A percentile compares a stretch with the other conserved stretches of the same genome.
phyloP scores from a whole-genome alignment of 2,329 filamentous ascomycete genomes.

The Penicillium vulpinum region DNA sequence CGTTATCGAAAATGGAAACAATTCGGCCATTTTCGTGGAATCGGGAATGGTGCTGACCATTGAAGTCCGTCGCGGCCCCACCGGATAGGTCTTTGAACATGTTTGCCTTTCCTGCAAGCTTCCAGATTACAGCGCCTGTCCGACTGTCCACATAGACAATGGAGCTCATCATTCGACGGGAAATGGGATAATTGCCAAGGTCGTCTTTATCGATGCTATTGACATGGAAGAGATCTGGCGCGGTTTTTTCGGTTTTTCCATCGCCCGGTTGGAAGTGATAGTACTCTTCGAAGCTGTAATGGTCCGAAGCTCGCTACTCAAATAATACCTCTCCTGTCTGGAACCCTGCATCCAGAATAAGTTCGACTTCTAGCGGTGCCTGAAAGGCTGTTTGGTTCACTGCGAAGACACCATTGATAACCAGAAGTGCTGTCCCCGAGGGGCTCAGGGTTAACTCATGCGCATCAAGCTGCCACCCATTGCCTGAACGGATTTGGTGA shows the following conservation, averaged over 20 bases:
- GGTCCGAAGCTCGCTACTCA: constrained; percentile 39
- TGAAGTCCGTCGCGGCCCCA: constrained; percentile 40
- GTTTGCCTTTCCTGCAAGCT: constrained; percentile 52
- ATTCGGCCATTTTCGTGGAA: constrained; percentile 22
- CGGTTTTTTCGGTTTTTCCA: constrained; percentile 17
- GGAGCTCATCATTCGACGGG: constrained; percentile 51
- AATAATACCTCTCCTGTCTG: constrained; percentile 38
- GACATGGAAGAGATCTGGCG: constrained; percentile 60
- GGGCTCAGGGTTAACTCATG: constrained; percentile 39
- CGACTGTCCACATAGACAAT: constrained; percentile 51
- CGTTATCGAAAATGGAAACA: constrained; percentile 45
- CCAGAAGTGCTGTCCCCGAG: constrained; percentile 31
- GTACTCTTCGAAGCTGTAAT: constrained; percentile 28
- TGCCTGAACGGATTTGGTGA: constrained; percentile 24
- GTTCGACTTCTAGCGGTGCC: constrained; percentile 28
- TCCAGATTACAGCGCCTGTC: constrained; percentile 55
- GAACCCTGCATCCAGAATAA: constrained; percentile 33
- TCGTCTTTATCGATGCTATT: constrained; percentile 57
- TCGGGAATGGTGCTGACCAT: constrained; percentile 56
- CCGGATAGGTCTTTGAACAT: constrained; percentile 46
- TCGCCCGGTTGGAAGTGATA: constrained; percentile 11
- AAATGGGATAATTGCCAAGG: constrained; percentile 56
- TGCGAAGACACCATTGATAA: constrained; percentile 31
- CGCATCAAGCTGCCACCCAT: constrained; percentile 29
- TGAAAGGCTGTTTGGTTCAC: constrained; percentile 27